Percentiles rank a stretch among this genome's conserved stretches.
Evolutionary conservation across 805 yeast genomes (phyloP).

Genomic region (Ogataea trehalophila): DNA sequence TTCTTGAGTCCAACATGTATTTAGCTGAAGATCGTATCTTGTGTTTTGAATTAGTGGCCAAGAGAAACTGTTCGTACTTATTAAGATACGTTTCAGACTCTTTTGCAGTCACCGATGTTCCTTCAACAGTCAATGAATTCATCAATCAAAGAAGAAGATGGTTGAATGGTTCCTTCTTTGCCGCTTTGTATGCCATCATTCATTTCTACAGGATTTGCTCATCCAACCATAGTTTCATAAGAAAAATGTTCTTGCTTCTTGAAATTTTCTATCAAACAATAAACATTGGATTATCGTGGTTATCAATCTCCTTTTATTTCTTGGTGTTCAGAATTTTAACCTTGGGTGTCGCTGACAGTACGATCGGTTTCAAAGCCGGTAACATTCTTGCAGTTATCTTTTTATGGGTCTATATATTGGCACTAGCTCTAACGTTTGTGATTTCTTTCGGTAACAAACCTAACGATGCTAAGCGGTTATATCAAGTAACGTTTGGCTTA

Average conservation of each 20-base stretch:
- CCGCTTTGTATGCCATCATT: constrained; percentile 78
- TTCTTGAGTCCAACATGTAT: constrained; percentile 93
- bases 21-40: constrained; percentile 93
- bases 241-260: constrained; percentile 66
- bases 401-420: constrained; percentile 80
- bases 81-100: constrained; percentile 83
- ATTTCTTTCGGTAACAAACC: constrained; percentile 93
- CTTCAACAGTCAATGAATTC: constrained; percentile 81
- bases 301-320: constrained; percentile 82
- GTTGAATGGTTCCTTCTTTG: constrained; percentile 96
- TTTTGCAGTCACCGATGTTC: constrained; percentile 92
- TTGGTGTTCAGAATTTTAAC: constrained; percentile 85
- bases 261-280: constrained; percentile 77
- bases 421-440: constrained; percentile 76
- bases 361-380: constrained; percentile 53
- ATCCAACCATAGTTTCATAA: constrained; percentile 62
- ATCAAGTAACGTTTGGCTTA: constrained; percentile 61
- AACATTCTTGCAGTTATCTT: constrained; percentile 70
- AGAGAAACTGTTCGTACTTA: constrained; percentile 62
- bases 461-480: constrained; percentile 74
- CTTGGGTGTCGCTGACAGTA: constrained; percentile 54
- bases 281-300: constrained; percentile 80
- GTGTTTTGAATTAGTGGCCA: constrained; percentile 92
- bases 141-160: constrained; percentile 91
- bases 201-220: constrained; percentile 72